Conservation (phyloP, 1,284 basidiomycete genomes). For the Trichosporon ovoides region DNA sequence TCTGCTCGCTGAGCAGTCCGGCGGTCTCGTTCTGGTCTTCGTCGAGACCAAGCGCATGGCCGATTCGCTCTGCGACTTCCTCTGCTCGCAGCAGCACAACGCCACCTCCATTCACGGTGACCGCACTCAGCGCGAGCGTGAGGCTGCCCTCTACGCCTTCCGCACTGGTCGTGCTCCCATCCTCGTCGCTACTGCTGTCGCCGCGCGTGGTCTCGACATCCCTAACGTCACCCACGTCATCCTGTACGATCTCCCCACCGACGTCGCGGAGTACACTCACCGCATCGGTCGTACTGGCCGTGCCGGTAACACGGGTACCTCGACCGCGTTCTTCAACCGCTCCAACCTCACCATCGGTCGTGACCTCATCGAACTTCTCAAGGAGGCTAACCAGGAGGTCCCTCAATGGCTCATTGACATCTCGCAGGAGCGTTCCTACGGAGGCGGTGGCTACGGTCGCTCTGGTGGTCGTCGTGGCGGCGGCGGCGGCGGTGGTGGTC, state of each 20-base stretch:
- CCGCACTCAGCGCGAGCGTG: slow-evolving; percentile 94
- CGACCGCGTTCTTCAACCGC: slow-evolving; percentile 91
- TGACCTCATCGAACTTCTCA: slow-evolving; percentile 85
- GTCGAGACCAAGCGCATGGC: slow-evolving; percentile 99
- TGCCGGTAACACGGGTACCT: slow-evolving; percentile 95
- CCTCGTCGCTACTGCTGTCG: slow-evolving; percentile 96
- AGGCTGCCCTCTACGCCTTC: slow-evolving; percentile 93
- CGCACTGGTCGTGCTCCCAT: slow-evolving; percentile 89
- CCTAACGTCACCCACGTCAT: slow-evolving; percentile 99
- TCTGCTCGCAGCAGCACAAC: slow-evolving; percentile 74
- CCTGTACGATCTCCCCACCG: slow-evolving; percentile 90
- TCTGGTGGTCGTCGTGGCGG: slow-evolving; percentile 57
- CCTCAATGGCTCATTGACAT: slow-evolving; percentile 87
- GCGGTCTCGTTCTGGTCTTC: slow-evolving; percentile 89
- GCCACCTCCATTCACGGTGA: slow-evolving; percentile 99
- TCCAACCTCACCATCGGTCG: slow-evolving; percentile 86
- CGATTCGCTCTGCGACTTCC: slow-evolving; percentile 94
- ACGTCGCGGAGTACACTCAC: slow-evolving; percentile 98
- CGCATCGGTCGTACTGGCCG: slow-evolving; percentile 98
- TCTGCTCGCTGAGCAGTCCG: slow-evolving; percentile 67
- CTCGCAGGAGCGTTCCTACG: slow-evolving; percentile 73
- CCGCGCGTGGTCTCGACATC: slow-evolving; percentile 97
- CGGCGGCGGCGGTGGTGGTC: slow-evolving; percentile 56
- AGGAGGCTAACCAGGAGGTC: slow-evolving; percentile 95
- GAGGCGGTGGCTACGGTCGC: slow-evolving; percentile 53